A percentile compares a stretch with the other conserved stretches of the same genome.
phyloP scores from a whole-genome alignment of 192 early-diverging fungal species.

The Pilobolus umbonatus region DNA sequence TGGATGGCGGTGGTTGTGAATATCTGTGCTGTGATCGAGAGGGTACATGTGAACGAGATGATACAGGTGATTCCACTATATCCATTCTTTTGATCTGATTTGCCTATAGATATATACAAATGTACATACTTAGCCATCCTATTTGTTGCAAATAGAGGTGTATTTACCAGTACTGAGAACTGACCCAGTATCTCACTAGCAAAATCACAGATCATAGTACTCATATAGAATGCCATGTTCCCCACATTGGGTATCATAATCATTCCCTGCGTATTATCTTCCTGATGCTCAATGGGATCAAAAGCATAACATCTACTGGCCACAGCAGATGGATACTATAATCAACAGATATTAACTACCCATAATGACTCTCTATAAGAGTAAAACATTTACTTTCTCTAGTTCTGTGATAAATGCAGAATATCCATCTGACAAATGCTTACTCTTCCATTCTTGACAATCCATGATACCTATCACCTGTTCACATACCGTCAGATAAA shows the following conservation, averaged over 20 bases:
- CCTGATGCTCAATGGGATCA: conserved; percentile 70
- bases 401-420: conserved; percentile 55
- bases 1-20: conserved; percentile 12
- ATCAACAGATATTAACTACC: not conserved
- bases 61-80: conserved; percentile 24
- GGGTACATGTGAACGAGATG: not conserved
- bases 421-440: conserved; percentile 54
- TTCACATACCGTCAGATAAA: not conserved
- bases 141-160: not conserved
- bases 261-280: conserved; percentile 67
- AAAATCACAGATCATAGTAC: conserved; percentile 75
- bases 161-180: conserved; percentile 59
- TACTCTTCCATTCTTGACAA: conserved; percentile 61
- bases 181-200: conserved; percentile 64
- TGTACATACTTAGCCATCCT: not conserved
- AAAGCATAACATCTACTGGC: conserved; percentile 76
- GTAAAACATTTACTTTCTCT: conserved; percentile 44
- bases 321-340: conserved; percentile 65
- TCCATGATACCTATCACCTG: conserved; percentile 82
- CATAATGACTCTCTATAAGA: not conserved
- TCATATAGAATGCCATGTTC: conserved; percentile 69
- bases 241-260: conserved; percentile 81
- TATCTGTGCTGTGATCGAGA: conserved; percentile 2
- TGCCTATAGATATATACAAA: conserved; percentile 14
- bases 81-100: conserved; percentile 18